phyloP scores from a whole-genome alignment of 83 land plant genomes.

The Thuja plicata region DNA sequence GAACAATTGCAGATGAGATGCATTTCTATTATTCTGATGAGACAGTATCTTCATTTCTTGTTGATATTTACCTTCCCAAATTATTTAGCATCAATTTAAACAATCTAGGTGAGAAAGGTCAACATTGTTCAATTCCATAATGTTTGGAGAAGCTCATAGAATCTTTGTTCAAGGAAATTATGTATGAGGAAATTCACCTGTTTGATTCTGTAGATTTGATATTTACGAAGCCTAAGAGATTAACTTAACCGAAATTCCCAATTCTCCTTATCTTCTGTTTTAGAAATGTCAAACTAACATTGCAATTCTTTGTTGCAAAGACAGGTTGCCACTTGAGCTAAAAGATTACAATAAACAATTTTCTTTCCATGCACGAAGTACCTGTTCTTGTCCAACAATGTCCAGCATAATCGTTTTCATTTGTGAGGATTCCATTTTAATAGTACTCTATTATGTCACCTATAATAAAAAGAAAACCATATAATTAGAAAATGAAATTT shows the following conservation, averaged over 20 bases:
- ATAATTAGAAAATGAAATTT: too few relatives aligned
- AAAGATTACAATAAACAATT: background rate
- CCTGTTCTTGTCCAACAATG: background rate
- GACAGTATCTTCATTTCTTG: background rate
- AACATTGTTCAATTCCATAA: background rate
- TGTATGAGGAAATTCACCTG: background rate
- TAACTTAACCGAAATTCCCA: background rate
- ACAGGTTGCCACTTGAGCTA: background rate
- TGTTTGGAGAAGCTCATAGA: background rate
- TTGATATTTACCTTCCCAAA: background rate
- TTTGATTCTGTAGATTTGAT: background rate
- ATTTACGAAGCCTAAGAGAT: background rate
- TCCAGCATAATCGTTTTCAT: too few relatives aligned
- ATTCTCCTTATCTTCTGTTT: background rate
- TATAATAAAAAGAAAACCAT: too few relatives aligned
- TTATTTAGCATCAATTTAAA: background rate
- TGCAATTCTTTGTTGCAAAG: background rate
- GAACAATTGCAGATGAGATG: background rate
- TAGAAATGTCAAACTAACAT: background rate
- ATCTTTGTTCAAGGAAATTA: background rate
- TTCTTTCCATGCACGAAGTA: background rate
- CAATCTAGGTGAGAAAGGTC: background rate
- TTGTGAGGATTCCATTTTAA: too few relatives aligned
- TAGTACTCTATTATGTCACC: too few relatives aligned
- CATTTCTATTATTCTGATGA: background rate